phyloP scores from a whole-genome alignment of 116 monocot species.

The Papilionanthe hybrid region DNA sequence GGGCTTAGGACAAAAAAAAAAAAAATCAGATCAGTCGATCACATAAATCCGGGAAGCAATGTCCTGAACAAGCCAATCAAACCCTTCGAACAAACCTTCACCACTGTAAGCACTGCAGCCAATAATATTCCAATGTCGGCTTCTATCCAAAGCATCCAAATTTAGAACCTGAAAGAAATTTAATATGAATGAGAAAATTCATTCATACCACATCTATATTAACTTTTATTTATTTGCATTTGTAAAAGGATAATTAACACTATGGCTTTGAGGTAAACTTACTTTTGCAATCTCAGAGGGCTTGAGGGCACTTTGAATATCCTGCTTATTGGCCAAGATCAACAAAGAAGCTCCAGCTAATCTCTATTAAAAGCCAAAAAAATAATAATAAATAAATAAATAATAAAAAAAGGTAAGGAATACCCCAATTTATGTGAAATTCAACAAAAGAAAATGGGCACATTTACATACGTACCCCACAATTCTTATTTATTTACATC shows the following conservation, averaged over 20 bases:
- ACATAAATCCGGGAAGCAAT: constrained; percentile 92
- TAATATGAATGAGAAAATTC: not conserved
- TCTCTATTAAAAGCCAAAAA: constrained; percentile 41
- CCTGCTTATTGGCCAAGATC: constrained; percentile 96
- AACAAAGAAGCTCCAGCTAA: constrained; percentile 82
- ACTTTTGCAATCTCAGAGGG: constrained; percentile 77
- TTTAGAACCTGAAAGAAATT: constrained; percentile 51
- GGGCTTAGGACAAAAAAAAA: not conserved
- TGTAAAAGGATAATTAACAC: not conserved
- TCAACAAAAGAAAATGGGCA: not conserved
- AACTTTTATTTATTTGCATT: too few relatives aligned
- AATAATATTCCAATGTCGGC: constrained; percentile 79
- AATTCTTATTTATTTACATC: too few relatives aligned
- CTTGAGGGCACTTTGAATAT: constrained; percentile 87
- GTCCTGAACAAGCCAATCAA: constrained; percentile 92
- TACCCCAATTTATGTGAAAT: not conserved
- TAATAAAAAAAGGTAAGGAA: too few relatives aligned
- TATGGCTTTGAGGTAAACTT: constrained; percentile 10
- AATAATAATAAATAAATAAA: not conserved
- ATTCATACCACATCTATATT: too few relatives aligned
- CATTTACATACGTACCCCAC: too few relatives aligned
- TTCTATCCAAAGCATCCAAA: constrained; percentile 68
- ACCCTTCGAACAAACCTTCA: constrained; percentile 75
- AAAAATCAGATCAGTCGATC: constrained; percentile 35
- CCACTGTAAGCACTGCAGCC: constrained; percentile 92